Evolutionary conservation across 116 monocot species (phyloP), one percentile per base, ranked within the genome.

Genomic region (Iris pallida): DNA sequence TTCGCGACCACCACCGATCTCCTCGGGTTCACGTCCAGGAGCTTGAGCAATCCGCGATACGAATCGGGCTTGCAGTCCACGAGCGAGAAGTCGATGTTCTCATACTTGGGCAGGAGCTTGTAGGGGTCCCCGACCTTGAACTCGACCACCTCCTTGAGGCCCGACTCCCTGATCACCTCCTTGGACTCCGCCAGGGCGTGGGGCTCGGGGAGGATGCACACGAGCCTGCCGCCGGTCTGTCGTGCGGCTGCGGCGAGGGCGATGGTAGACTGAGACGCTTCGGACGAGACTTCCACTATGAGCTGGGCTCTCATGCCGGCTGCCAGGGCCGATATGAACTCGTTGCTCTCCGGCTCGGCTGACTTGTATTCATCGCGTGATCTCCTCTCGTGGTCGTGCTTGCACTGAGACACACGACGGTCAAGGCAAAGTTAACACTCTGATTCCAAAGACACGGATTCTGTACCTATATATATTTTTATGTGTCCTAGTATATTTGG

Each of bases 281-380:
- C 77, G 13, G 75, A 55, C 0, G 83, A 79, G 48, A 78, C 79
- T 40, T 83, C 75, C 0, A 85, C 70, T 9, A 80, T 85, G 20
- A 77, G 66, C 43, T 80, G 73, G 8, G 80, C 75, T 17, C 71
- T 77, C 56, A 71, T 77, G 59, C 80, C 80, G 0, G 85, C 77
- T 0, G 80, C 85, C 57, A 80, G 40, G 43, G 85, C 85, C 2
- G 80, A 85, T 0, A 80, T 69, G 76, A 76, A 77, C 69, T 80
- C 80, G 30, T 47, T 80, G 71, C 65, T 71, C 52, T 78, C 64
- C 9, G 51, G 16, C 4, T 69, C 55, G 55, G 55, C n/a, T 0
- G 55, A 15, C 15, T 12, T 55, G 55, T n/a, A 5, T 55, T 12
- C 1, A 1, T 55, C 55, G 7, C 53, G 67, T 6, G 40, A 68